phyloP scores from a whole-genome alignment of 2,329 filamentous ascomycete species.

The Alternaria burnsii region DNA sequence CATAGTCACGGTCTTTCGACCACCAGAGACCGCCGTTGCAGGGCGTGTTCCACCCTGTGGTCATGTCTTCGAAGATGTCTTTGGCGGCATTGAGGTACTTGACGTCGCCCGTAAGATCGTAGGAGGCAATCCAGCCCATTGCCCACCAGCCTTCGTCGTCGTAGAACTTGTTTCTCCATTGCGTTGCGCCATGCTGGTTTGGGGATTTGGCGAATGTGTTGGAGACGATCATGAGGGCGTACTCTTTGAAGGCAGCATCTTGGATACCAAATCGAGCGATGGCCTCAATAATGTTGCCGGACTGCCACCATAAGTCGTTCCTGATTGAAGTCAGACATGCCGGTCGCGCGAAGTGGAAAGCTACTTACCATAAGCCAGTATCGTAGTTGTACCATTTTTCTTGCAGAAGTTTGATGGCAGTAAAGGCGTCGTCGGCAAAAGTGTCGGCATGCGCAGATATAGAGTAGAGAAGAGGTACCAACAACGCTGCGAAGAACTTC shows the following conservation, averaged over 20 bases:
- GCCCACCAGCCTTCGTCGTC: slow-evolving; percentile 73
- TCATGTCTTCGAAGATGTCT: slow-evolving; percentile 66
- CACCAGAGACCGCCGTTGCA: slow-evolving; percentile 65
- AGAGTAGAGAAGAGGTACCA: slow-evolving; percentile 26
- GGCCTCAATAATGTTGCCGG: slow-evolving; percentile 48
- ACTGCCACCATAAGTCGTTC: slow-evolving; percentile 49
- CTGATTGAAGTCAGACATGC: slow-evolving; percentile 13
- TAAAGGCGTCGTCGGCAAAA: slow-evolving; percentile 38
- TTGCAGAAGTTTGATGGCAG: slow-evolving; percentile 41
- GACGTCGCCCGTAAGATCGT: slow-evolving; percentile 62
- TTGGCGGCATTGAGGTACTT: slow-evolving; percentile 65
- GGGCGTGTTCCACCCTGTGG: slow-evolving; percentile 58
- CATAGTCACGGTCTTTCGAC: slow-evolving; percentile 62
- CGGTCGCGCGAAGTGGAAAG: background rate
- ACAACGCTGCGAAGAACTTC: slow-evolving; percentile 27
- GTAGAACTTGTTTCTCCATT: slow-evolving; percentile 63
- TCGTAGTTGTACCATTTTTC: slow-evolving; percentile 45
- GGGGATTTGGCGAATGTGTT: slow-evolving; percentile 46
- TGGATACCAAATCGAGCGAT: slow-evolving; percentile 44
- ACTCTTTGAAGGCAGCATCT: slow-evolving; percentile 39
- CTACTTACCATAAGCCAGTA: slow-evolving; percentile 45
- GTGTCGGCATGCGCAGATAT: slow-evolving; percentile 24
- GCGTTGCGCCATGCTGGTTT: slow-evolving; percentile 33
- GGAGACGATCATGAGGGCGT: slow-evolving; percentile 41
- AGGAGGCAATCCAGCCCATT: slow-evolving; percentile 65